Percentiles rank a stretch among this genome's conserved stretches.
Evolutionary conservation across 1,284 basidiomycete genomes (phyloP).

Genomic region (Cutaneotrichosporon mucoides): DNA sequence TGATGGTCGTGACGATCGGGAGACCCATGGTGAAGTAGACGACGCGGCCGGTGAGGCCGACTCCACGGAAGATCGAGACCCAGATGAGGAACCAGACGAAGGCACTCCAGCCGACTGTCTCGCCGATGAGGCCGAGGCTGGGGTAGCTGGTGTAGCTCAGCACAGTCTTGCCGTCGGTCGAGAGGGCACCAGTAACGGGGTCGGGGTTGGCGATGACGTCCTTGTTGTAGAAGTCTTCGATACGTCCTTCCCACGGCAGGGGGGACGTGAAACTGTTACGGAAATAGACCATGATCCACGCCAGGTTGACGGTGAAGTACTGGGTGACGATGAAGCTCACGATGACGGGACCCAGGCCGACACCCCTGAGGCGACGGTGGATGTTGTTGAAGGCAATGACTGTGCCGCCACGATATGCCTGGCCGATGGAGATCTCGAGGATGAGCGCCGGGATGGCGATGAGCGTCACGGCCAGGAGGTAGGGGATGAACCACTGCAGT

Average conservation of each 20-base stretch:
- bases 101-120: conserved; percentile 22
- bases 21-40: conserved; percentile 30
- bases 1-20: conserved; percentile 28
- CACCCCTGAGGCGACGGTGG: conserved; percentile 20
- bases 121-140: conserved; percentile 16
- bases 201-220: conserved; percentile 23
- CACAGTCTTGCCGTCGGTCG: conserved; percentile 6
- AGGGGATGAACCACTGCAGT: conserved; percentile 29
- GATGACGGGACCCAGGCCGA: conserved; percentile 23
- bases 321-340: conserved; percentile 23
- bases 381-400: conserved; percentile 28
- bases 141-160: conserved; percentile 18
- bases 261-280: conserved; percentile 20
- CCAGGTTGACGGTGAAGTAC: conserved; percentile 30
- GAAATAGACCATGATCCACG: conserved; percentile 30
- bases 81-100: conserved; percentile 18
- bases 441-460: conserved; percentile 26
- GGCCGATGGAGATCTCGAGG: conserved; percentile 24
- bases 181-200: conserved; percentile 10
- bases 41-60: conserved; percentile 24
- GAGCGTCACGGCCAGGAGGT: conserved; percentile 22
- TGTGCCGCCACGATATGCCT: conserved; percentile 26
- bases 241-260: conserved; percentile 23
- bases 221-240: conserved; percentile 25
- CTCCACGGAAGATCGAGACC: conserved; percentile 23